Evolutionary conservation across 768 basidiomycete species (phyloP).

Genomic region (Hericium erinaceus): DNA sequence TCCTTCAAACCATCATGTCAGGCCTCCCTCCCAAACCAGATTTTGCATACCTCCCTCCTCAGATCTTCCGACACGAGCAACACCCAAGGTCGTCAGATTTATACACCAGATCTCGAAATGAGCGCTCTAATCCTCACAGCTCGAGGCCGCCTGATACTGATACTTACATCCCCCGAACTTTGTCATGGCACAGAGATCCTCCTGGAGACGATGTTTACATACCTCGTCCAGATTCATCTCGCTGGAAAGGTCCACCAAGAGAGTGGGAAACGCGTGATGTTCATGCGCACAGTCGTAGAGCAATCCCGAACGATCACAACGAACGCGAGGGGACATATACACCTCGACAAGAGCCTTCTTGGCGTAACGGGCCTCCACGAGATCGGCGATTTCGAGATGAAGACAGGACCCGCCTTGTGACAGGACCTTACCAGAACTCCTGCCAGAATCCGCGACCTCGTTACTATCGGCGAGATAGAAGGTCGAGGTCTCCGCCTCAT

Average conservation of each 20-base stretch:
- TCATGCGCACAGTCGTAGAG: slow-evolving; percentile 1
- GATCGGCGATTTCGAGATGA: too few species aligned
- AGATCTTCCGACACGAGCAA: slow-evolving; percentile 1
- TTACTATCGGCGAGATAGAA: too few species aligned
- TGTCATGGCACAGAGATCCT: background rate
- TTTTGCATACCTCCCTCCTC: slow-evolving; percentile 17
- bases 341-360: too few species aligned
- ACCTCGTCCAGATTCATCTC: background rate
- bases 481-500: too few species aligned
- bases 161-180: background rate
- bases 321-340: too few species aligned
- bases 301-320: too few species aligned
- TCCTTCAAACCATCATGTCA: slow-evolving; percentile 14
- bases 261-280: slow-evolving; percentile 10
- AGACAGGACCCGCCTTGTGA: too few species aligned
- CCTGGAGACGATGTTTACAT: background rate
- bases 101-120: slow-evolving; percentile 8
- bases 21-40: slow-evolving; percentile 25
- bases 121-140: background rate
- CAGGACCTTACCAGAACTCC: too few species aligned
- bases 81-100: slow-evolving; percentile 16
- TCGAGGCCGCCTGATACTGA: background rate
- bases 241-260: slow-evolving; percentile 2
- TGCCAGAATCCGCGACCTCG: too few species aligned
- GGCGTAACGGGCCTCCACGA: too few species aligned